phyloP scores from a whole-genome alignment of 768 basidiomycete species.

The Boletus sp. region DNA sequence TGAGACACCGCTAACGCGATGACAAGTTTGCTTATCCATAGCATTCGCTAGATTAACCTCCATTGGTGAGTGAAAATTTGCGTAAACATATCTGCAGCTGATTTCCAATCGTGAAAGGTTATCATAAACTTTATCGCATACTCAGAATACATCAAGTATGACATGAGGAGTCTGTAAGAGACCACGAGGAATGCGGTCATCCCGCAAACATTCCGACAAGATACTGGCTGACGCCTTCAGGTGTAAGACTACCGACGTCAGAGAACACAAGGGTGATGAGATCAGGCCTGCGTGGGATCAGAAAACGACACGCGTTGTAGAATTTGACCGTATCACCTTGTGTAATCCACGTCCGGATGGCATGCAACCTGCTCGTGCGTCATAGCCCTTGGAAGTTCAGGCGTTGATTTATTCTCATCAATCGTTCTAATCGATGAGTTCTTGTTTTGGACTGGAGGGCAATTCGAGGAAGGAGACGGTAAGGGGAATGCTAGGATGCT shows the following conservation, averaged over 20 bases:
- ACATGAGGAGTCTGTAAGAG: neutral
- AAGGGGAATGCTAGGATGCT: conserved; percentile 70
- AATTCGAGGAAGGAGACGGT: conserved; percentile 18
- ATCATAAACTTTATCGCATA: conserved; percentile 38
- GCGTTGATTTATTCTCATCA: conserved; percentile 1
- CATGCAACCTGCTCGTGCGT: conserved; percentile 78
- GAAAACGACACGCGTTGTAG: conserved; percentile 12
- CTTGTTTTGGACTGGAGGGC: conserved; percentile 1
- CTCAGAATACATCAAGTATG: conserved; percentile 8
- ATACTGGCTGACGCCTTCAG: conserved; percentile 92
- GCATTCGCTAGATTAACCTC: conserved; percentile 15
- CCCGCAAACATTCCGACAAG: conserved; percentile 93
- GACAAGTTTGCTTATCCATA: conserved; percentile 7
- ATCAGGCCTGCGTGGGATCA: conserved; percentile 64
- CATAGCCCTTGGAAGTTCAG: conserved; percentile 42
- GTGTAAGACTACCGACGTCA: conserved; percentile 90
- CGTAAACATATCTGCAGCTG: conserved; percentile 18
- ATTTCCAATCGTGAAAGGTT: conserved; percentile 29
- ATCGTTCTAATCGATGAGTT: conserved; percentile 1
- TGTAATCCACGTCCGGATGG: conserved; percentile 92
- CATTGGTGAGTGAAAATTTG: conserved; percentile 11
- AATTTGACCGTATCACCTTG: conserved; percentile 53
- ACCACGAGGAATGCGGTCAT: conserved; percentile 31
- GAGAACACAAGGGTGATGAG: conserved; percentile 92
- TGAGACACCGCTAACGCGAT: conserved; percentile 10